phyloP scores from a whole-genome alignment of 306 rosid genomes.

The Cicer bijugum region DNA sequence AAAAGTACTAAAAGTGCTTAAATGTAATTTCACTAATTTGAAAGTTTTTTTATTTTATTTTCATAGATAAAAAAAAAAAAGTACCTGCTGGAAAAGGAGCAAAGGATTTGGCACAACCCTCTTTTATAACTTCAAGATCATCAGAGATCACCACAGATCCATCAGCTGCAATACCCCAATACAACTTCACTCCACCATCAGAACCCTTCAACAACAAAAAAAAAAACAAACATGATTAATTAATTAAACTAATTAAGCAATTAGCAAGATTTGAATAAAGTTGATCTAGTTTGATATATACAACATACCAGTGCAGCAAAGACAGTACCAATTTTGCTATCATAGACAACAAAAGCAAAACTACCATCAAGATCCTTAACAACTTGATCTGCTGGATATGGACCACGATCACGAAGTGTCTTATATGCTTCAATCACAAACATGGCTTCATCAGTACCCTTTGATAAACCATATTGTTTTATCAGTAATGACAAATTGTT shows the following conservation, averaged over 20 bases:
- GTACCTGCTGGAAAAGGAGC: conserved; percentile 95
- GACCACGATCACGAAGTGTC: conserved; percentile 92
- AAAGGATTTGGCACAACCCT: conserved; percentile 94
- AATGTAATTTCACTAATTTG: background rate
- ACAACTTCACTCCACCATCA: conserved; percentile 89
- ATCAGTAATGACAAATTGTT: conserved; percentile 66
- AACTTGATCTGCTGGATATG: conserved; percentile 97
- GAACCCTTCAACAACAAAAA: conserved; percentile 63
- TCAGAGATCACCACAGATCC: conserved; percentile 96
- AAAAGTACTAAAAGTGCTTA: too few species aligned
- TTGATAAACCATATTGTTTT: conserved; percentile 81
- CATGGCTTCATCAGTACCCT: conserved; percentile 77
- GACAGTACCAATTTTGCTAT: conserved; percentile 80
- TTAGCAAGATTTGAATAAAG: too few species aligned
- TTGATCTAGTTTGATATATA: conserved; percentile 16
- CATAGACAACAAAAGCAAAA: conserved; percentile 96
- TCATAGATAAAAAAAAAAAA: background rate
- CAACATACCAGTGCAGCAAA: conserved; percentile 93
- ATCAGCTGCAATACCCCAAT: conserved; percentile 97
- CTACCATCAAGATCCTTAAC: conserved; percentile 92
- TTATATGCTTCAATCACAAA: conserved; percentile 88
- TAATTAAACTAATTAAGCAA: background rate
- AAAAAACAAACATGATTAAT: background rate
- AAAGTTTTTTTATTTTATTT: background rate
- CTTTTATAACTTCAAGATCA: conserved; percentile 81